These are phyloP conservation scores for Trametes punicea DNA, from an alignment of 768 basidiomycete genomes.

Conservation along the genomic window DNA sequence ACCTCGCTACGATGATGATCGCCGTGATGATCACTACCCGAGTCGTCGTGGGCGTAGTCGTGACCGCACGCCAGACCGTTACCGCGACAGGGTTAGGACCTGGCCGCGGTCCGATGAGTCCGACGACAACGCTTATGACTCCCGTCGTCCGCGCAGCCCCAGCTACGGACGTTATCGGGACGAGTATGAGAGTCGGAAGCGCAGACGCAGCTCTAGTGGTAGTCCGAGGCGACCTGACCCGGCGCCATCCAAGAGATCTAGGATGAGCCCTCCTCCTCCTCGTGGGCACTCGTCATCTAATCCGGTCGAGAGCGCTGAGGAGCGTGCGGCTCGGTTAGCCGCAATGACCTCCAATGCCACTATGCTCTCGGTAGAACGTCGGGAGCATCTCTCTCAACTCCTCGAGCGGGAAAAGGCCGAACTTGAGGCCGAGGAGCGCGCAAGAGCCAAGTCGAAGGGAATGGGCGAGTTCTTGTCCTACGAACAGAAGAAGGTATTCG, in stretches of 20 bases:
- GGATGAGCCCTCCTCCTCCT: conserved; percentile 37
- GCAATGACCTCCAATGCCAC: conserved; percentile 81
- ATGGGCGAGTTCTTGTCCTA: conserved; percentile 78
- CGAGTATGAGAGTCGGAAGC: conserved; percentile 37
- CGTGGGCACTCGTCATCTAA: conserved; percentile 18
- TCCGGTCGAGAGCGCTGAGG: conserved; percentile 34
- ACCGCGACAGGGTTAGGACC: conserved; percentile 31
- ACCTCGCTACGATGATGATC: conserved; percentile 32
- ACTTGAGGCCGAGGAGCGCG: conserved; percentile 64
- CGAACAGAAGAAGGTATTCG: conserved; percentile 84
- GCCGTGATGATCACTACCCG: conserved; percentile 14
- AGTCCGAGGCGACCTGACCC: conserved; percentile 32
- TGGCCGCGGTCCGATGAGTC: conserved; percentile 55
- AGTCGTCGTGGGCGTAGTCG: conserved; percentile 21
- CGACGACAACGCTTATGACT: conserved; percentile 37
- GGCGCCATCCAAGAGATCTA: conserved; percentile 45
- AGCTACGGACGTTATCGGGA: conserved; percentile 27
- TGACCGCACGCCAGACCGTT: conserved; percentile 35
- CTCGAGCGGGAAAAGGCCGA: conserved; percentile 79
- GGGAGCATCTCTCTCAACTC: conserved; percentile 63
- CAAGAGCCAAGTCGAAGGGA: conserved; percentile 68
- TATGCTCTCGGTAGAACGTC: conserved; percentile 63
- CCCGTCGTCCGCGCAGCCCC: conserved; percentile 28
- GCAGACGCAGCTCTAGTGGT: conserved; percentile 37
- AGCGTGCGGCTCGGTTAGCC: conserved; percentile 82